Percentiles rank a stretch among this genome's conserved stretches.
phyloP scores from a whole-genome alignment of 192 early-diverging fungal species.

The Coemansia furcata region DNA sequence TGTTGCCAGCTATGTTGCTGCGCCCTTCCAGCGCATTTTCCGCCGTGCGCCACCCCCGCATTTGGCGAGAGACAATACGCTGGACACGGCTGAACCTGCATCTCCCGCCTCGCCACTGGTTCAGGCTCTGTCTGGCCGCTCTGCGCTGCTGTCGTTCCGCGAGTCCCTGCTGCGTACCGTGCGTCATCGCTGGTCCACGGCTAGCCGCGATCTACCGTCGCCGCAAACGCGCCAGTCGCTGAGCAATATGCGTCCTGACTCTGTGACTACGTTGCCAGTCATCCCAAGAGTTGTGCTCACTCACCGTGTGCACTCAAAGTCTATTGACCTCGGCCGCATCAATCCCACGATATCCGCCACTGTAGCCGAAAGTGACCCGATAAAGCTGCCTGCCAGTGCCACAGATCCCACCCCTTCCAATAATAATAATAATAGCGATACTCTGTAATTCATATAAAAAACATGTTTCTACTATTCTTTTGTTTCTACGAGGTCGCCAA shows the following conservation, averaged over 20 bases:
- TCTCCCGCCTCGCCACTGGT: neutral
- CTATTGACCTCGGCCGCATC: slow-evolving; percentile 8
- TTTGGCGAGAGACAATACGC: neutral
- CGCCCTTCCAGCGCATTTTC: slow-evolving; percentile 52
- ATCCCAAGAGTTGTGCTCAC: neutral
- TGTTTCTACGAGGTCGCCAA: slow-evolving; percentile 68
- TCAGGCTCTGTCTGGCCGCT: neutral
- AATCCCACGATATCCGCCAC: neutral
- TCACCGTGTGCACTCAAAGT: slow-evolving; percentile 20
- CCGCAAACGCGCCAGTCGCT: slow-evolving; percentile 14
- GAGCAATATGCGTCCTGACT: slow-evolving; percentile 17
- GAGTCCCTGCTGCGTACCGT: slow-evolving; percentile 2
- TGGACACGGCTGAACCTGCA: neutral
- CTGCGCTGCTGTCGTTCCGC: slow-evolving; percentile 3
- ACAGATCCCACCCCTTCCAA: neutral
- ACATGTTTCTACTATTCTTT: neutral
- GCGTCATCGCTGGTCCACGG: neutral
- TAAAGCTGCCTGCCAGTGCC: neutral
- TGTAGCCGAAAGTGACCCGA: neutral
- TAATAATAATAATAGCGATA: neutral
- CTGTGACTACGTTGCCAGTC: neutral
- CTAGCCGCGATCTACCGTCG: neutral
- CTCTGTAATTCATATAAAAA: neutral
- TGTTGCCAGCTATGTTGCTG: slow-evolving; percentile 41
- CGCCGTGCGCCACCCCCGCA: neutral